Base-by-base conservation (phyloP, 352 stramenopile genomes). In the Globisporangium canariense region DNA sequence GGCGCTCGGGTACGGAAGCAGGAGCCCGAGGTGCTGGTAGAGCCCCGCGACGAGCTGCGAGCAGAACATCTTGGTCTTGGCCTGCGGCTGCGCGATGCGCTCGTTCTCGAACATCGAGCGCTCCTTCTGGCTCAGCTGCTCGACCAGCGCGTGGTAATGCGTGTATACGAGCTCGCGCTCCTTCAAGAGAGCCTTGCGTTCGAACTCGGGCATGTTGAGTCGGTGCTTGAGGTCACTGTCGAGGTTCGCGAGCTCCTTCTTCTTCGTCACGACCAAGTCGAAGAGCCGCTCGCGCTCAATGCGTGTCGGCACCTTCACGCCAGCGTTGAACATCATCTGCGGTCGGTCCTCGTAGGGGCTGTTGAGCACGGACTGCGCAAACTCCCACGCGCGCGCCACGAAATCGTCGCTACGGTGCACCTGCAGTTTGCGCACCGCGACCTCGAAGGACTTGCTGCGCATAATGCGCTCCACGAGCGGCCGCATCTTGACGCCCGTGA, bases 71-170 rank as follows among this genome's bases (percentile, higher is more conserved):
- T 91, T 91, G 58, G 67, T 73, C 47, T 68, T 65, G 11, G 75
- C 70, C 8, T 62, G 57, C 18, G 79, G 67, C 40, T 78, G 68
- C 14, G 65, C 65, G 34, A 87, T 74, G 25, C 85, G 72, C 30
- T 86, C 81, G 65, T 94, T 96, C 71, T 93, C 86, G 64, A 94
- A 96, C 14, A 93, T 70, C 2, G 85, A 93, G 11, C 85, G 81
- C 63, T 90, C 85, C 9, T 68, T 89, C 46, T 78, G 66, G 58
- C 78, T 75, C 25, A 95, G 73, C 54, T 89, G 65, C 2, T 68
- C 68, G 7, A 85, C 82, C 2, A 95, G 64, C 16, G 68, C 67
- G 6, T 90, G 79, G 60, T 93, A 91, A 58, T 75, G 64, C 46
- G 73, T 71, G 57, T 81, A 66, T 20, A 90, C 81, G 0, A 59